Percentiles rank a stretch among this genome's conserved stretches.
These are phyloP conservation scores for Juglanconis sp. DNA, from an alignment of 2,329 filamentous ascomycete genomes.

Conservation along the genomic window DNA sequence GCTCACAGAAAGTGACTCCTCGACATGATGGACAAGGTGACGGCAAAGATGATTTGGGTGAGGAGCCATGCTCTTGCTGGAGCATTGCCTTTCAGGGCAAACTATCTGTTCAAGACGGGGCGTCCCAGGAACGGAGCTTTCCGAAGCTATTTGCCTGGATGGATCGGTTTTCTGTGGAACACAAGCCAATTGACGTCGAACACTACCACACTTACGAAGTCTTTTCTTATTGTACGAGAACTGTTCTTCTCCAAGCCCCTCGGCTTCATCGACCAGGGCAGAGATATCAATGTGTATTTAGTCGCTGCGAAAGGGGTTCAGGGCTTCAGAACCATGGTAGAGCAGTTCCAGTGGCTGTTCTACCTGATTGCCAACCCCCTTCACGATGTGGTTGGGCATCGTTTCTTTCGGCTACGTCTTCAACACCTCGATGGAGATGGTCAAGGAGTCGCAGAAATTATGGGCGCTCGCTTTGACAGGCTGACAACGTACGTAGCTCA, in stretches of 20 bases:
- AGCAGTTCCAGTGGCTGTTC: constrained; percentile 22
- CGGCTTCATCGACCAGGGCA: constrained; percentile 23
- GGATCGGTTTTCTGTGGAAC: constrained; percentile 15
- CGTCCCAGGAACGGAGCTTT: constrained; percentile 18
- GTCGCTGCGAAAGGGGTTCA: neutral
- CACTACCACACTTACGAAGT: constrained; percentile 23
- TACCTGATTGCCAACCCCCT: constrained; percentile 25
- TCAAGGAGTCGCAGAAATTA: constrained; percentile 19
- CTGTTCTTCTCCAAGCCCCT: constrained; percentile 29
- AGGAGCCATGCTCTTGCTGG: neutral
- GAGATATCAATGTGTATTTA: constrained; percentile 22
- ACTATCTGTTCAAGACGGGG: constrained; percentile 21
- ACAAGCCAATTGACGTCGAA: constrained; percentile 21
- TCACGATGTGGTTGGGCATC: constrained; percentile 23
- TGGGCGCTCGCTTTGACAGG: constrained; percentile 22
- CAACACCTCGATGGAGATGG: constrained; percentile 19
- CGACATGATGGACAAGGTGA: constrained; percentile 1
- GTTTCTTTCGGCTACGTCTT: constrained; percentile 24
- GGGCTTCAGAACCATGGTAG: neutral
- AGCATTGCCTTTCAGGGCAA: constrained; percentile 29
- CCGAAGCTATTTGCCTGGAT: constrained; percentile 19
- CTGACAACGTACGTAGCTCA: constrained; percentile 28
- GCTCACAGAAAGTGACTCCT: neutral
- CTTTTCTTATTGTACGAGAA: constrained; percentile 32
- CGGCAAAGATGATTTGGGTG: constrained; percentile 22